Percentiles rank a stretch among this genome's conserved stretches.
Conservation (phyloP, 805 yeast genomes). For the Cyberlindnera amylophila region DNA sequence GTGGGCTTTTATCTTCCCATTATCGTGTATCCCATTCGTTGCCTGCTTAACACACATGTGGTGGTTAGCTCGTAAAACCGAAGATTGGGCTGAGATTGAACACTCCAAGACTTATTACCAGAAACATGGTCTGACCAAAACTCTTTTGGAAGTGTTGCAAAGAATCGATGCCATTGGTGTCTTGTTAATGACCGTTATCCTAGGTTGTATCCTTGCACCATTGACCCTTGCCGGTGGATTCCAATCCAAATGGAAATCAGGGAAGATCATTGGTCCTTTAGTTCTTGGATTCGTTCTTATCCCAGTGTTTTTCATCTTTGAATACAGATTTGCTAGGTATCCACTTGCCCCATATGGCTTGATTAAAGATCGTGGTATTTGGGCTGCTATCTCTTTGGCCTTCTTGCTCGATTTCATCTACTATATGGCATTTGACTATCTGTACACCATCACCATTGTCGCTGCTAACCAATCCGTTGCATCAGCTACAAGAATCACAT, state of each 20-base stretch:
- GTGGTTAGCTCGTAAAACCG: slow-evolving; percentile 45
- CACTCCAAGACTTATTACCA: slow-evolving; percentile 37
- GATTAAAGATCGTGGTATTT: slow-evolving; percentile 65
- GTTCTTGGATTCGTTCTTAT: slow-evolving; percentile 61
- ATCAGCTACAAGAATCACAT: slow-evolving; percentile 62
- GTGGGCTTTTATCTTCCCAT: slow-evolving; percentile 76
- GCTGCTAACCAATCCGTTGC: slow-evolving; percentile 53
- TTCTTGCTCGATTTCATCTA: slow-evolving; percentile 56
- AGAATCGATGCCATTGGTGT: slow-evolving; percentile 63
- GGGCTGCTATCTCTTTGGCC: slow-evolving; percentile 61
- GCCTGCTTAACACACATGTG: slow-evolving; percentile 54
- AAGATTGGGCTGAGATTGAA: slow-evolving; percentile 42
- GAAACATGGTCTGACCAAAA: slow-evolving; percentile 31
- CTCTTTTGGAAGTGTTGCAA: slow-evolving; percentile 48
- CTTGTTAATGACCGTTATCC: slow-evolving; percentile 46
- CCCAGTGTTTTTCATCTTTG: slow-evolving; percentile 60
- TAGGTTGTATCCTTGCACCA: slow-evolving; percentile 68
- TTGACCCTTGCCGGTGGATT: slow-evolving; percentile 73
- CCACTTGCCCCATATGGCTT: slow-evolving; percentile 63
- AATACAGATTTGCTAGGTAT: slow-evolving; percentile 46
- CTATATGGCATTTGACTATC: slow-evolving; percentile 66
- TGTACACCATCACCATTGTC: slow-evolving; percentile 63
- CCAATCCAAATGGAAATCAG: slow-evolving; percentile 51
- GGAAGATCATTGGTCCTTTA: slow-evolving; percentile 62
- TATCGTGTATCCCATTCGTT: slow-evolving; percentile 57